phyloP scores from a whole-genome alignment of 2,329 filamentous ascomycete genomes.

The Stagonosporopsis cucurbitacearum region DNA sequence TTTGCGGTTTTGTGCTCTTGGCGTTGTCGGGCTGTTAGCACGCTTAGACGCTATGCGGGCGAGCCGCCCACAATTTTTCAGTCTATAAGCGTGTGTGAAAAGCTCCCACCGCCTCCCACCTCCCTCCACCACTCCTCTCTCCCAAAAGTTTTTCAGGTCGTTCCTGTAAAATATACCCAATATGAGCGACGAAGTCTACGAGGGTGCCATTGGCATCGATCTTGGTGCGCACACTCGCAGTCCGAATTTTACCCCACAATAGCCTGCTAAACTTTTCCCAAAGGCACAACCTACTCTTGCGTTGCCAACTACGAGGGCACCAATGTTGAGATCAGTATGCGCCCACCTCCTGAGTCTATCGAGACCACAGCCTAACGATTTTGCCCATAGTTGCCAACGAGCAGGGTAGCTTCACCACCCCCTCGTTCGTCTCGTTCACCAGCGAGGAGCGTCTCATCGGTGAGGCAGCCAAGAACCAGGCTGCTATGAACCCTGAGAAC shows the following conservation, averaged over 20 bases:
- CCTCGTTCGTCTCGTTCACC: slow-evolving; percentile 99
- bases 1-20: slow-evolving; percentile 15
- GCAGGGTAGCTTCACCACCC: slow-evolving; percentile 98
- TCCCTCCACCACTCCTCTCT: slow-evolving; percentile 41
- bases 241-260: slow-evolving; percentile 37
- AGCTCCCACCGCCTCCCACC: slow-evolving; percentile 37
- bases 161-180: slow-evolving; percentile 53
- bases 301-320: slow-evolving; percentile 99
- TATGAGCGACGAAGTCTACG: slow-evolving; percentile 98
- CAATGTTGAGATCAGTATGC: slow-evolving; percentile 97
- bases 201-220: slow-evolving; percentile 99
- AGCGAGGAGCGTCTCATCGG: slow-evolving; percentile 98
- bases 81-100: slow-evolving; percentile 26
- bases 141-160: slow-evolving; percentile 38
- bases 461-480: slow-evolving; percentile 99
- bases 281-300: slow-evolving; percentile 99
- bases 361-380: slow-evolving; percentile 28
- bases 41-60: slow-evolving; percentile 19
- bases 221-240: slow-evolving; percentile 69
- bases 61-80: slow-evolving; percentile 24
- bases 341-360: slow-evolving; percentile 16
- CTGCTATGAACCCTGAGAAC: slow-evolving; percentile 98
- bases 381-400: slow-evolving; percentile 82
- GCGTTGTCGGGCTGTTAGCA: slow-evolving; percentile 7
- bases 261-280: slow-evolving; percentile 44